These are phyloP conservation scores for Vanrija sp. DNA, from an alignment of 1,284 basidiomycete species.

Conservation along the genomic window DNA sequence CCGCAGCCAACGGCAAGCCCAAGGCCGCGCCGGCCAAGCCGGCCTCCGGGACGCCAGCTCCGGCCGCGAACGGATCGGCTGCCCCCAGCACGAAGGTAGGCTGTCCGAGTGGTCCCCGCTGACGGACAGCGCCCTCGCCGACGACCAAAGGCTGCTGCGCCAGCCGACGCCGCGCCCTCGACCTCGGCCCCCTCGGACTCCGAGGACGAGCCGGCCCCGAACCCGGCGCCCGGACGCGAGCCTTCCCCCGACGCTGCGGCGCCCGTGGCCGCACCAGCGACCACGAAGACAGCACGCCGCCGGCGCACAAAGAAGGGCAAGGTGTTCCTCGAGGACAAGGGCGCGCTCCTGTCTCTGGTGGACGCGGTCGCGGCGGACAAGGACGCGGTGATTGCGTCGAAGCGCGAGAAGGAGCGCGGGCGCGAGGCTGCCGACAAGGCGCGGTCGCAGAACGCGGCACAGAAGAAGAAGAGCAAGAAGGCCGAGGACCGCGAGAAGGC, in stretches of 20 bases:
- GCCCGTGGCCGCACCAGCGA: neutral
- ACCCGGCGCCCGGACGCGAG: neutral
- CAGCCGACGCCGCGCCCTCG: neutral
- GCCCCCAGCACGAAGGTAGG: no score
- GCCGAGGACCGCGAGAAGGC: constrained; percentile 22
- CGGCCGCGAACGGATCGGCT: no score
- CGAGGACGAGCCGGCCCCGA: neutral
- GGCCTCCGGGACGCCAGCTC: no score
- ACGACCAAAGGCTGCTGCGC: neutral
- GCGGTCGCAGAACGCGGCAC: constrained; percentile 3
- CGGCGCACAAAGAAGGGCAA: constrained; percentile 45
- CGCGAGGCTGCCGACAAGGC: constrained; percentile 6
- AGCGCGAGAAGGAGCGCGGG: constrained; percentile 14
- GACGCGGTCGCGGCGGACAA: constrained; percentile 26
- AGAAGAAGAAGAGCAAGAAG: constrained; percentile 20
- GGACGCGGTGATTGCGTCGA: constrained; percentile 16
- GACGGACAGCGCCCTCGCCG: neutral
- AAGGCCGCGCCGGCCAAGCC: neutral
- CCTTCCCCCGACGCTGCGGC: no score
- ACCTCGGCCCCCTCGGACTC: neutral
- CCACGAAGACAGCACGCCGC: constrained; percentile 7
- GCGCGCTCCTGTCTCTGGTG: constrained; percentile 26
- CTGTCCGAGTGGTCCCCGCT: no score
- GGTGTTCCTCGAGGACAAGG: constrained; percentile 45
- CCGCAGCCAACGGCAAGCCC: neutral